Evolutionary conservation across 208 protist species (phyloP), one percentile per base, ranked within the genome.

Genomic region (Acanthamoeba lenticulata): DNA sequence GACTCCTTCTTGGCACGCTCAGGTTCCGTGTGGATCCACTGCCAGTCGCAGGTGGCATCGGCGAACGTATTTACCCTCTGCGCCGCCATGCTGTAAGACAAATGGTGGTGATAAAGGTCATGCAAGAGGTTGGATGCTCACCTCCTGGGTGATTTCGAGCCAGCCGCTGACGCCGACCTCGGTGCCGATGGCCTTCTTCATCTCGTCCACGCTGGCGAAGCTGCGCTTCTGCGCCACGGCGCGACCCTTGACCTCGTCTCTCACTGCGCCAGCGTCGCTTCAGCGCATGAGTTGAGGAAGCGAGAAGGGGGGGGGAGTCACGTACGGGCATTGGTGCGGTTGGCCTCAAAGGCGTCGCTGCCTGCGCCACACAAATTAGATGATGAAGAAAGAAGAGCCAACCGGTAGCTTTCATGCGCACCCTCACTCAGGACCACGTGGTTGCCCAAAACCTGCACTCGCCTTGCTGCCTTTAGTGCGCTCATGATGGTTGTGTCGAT

Each of bases 1-100:
- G 92, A 94, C 47, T 95, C 92, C 15, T 55, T 47, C 45, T 38
- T 86, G 32, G 94, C 94, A 52, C 94, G 55, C 52, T 95, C 92
- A 47, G 85, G 92, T n/a, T 95, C 94, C 29, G 86, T 85, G 32
- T 95, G 94, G 74, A 95, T 95, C 94, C 94, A 95, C 90, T 95
- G 94, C 52, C 94, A 91, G 55, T 94, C 89, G 74, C 47, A 38
- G 40, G 94, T 95, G 9, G 85, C 36, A 29, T 93, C 94, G 40
- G 90, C 90, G 52, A 95, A 95, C 11, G 45, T 27, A 34, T 95
- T 94, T 15, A 94, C 74, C 42, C 92, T 27, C 15, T 95, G 74
- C 90, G 85, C 77, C 15, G 15, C 6, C 34, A 79, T 55, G n/a
- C 24, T 92, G 27, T 45, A 69, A 38, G 24, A 72, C 15, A 29